Conservation (phyloP, 225 moss, liverwort and hornwort genomes). For the Anthoceros angustus region DNA sequence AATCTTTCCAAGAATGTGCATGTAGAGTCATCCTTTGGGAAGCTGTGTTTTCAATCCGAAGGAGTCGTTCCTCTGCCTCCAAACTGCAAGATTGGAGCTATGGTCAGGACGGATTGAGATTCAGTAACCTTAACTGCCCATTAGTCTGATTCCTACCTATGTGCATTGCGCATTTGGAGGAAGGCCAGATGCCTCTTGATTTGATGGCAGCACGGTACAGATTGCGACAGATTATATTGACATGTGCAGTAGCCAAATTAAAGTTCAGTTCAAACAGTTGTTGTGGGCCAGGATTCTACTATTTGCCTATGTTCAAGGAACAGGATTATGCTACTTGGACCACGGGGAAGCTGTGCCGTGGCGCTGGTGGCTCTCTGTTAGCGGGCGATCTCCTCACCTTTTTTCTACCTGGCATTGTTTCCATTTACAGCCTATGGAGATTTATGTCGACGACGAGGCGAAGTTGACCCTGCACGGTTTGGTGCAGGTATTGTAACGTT, state of each 20-base stretch:
- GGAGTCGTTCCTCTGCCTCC: conserved; percentile 21
- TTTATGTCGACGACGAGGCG: conserved; percentile 98
- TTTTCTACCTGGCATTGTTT: conserved; percentile 67
- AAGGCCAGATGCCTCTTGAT: conserved; percentile 25
- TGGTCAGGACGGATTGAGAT: conserved; percentile 41
- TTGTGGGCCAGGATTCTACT: conserved; percentile 53
- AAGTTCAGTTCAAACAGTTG: conserved; percentile 30
- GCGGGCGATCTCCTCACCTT: conserved; percentile 53
- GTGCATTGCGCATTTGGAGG: conserved; percentile 47
- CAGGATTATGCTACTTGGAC: conserved; percentile 23
- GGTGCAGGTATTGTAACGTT: conserved; percentile 45
- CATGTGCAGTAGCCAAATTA: conserved; percentile 28
- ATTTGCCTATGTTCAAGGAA: conserved; percentile 33
- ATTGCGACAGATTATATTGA: too few relatives aligned
- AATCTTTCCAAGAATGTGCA: conserved; percentile 5
- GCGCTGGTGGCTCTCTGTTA: conserved; percentile 13
- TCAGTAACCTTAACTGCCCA: conserved; percentile 21
- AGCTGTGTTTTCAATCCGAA: too few relatives aligned
- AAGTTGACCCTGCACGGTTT: conserved; percentile 89
- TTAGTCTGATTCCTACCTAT: conserved; percentile 24
- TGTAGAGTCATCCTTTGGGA: too few relatives aligned
- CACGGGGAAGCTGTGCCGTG: conserved; percentile 12
- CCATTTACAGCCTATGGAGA: conserved; percentile 95
- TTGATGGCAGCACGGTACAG: conserved; percentile 22
- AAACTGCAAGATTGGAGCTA: conserved; percentile 24